phyloP scores from a whole-genome alignment of 176 grass and related monocot species.

The Aegilops speltoides region DNA sequence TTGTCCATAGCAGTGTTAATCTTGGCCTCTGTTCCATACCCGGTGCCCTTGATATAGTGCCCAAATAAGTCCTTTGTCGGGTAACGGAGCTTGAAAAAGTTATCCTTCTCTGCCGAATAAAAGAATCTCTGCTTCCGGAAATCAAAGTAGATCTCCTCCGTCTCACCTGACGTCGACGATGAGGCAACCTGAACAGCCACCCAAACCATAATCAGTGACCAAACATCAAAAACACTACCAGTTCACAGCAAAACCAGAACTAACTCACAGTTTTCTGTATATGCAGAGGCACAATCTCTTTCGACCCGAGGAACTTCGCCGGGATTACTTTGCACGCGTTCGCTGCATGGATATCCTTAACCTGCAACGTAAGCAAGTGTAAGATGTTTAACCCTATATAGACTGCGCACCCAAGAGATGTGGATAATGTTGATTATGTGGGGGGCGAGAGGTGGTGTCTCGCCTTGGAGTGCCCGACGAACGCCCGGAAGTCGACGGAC shows the following conservation, averaged over 20 bases:
- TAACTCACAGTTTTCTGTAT: constrained; percentile 67
- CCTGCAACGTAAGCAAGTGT: constrained; percentile 41
- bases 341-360: constrained; percentile 68
- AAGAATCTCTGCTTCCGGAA: constrained; percentile 98
- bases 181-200: constrained; percentile 57
- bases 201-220: background rate
- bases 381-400: constrained; percentile 31
- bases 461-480: constrained; percentile 88
- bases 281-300: constrained; percentile 90
- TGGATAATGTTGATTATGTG: constrained; percentile 5
- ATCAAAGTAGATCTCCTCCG: constrained; percentile 93
- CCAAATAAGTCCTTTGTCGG: constrained; percentile 78
- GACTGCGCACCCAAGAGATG: background rate
- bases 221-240: background rate
- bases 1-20: constrained; percentile 70
- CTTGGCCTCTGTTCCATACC: constrained; percentile 95
- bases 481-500: constrained; percentile 87
- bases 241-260: background rate
- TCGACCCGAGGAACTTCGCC: constrained; percentile 82
- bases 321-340: constrained; percentile 87
- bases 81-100: constrained; percentile 81
- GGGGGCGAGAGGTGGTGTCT: constrained; percentile 9
- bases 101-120: constrained; percentile 63
- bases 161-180: constrained; percentile 52
- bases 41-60: constrained; percentile 73